Evolutionary conservation across 2,329 filamentous ascomycete species (phyloP).

Genomic region (Aspergillus aculeatinus): DNA sequence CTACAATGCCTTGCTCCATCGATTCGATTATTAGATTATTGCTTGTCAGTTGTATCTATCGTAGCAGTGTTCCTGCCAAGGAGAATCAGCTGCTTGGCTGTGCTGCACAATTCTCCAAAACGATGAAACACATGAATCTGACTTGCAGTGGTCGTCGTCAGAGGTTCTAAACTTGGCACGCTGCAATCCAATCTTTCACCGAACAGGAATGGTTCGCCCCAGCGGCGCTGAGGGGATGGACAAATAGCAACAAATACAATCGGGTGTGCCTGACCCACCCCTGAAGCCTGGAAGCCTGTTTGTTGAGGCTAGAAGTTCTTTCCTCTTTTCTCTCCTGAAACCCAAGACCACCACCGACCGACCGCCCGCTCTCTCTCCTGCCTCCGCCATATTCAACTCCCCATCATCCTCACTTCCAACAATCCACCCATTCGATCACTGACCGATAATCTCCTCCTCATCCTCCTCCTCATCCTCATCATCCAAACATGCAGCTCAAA

Average conservation of each 20-base stretch:
- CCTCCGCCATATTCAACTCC: not conserved
- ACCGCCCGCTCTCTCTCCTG: not conserved
- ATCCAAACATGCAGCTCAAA: constrained; percentile 3
- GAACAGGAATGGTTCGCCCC: too few species aligned
- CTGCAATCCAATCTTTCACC: too few species aligned
- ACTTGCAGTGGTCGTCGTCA: not conserved
- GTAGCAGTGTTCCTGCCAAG: too few species aligned
- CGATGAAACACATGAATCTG: too few species aligned
- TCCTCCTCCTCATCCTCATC: not conserved
- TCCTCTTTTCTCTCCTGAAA: not conserved
- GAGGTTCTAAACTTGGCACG: too few species aligned
- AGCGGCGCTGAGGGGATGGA: not conserved
- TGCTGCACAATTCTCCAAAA: too few species aligned
- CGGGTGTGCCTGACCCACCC: not conserved
- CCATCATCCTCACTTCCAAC: not conserved
- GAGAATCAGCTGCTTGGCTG: too few species aligned
- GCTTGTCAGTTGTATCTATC: too few species aligned
- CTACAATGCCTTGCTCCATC: not conserved
- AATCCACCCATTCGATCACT: not conserved
- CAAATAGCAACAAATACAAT: not conserved
- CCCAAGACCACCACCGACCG: not conserved
- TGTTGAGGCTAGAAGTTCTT: not conserved
- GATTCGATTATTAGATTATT: not conserved
- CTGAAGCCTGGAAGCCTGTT: not conserved
- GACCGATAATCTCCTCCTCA: not conserved